Percentiles rank a stretch among this genome's conserved stretches.
Conservation (phyloP, 495 filamentous ascomycete species). For the Trichoderma virens region DNA sequence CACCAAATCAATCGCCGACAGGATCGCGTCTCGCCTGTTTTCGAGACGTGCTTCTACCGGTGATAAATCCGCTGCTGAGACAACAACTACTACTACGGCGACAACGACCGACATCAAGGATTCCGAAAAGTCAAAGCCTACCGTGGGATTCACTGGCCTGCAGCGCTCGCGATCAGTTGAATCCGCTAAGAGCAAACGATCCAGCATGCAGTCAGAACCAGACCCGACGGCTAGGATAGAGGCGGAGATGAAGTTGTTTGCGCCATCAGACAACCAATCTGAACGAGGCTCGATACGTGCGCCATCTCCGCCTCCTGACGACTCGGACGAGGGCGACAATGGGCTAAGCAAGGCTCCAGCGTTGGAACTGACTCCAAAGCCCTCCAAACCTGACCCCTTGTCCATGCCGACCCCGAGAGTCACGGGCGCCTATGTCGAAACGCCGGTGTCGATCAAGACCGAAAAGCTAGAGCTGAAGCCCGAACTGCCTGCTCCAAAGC, state of each 20-base stretch:
- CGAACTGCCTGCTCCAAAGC: conserved; percentile 6
- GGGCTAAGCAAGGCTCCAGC: conserved; percentile 3
- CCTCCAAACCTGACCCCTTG: conserved; percentile 35
- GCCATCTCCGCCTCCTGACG: conserved; percentile 28
- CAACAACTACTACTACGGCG: background rate
- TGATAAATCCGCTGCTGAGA: background rate
- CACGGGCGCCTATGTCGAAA: conserved; percentile 45
- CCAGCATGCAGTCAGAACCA: conserved; percentile 40
- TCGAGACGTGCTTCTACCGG: background rate
- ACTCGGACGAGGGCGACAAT: conserved; percentile 21
- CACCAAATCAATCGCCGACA: background rate
- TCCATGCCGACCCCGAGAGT: conserved; percentile 43
- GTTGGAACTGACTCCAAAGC: conserved; percentile 37
- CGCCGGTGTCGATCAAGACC: conserved; percentile 35
- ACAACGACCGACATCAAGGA: background rate
- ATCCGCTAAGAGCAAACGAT: conserved; percentile 28
- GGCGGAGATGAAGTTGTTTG: conserved; percentile 47
- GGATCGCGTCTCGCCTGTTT: background rate
- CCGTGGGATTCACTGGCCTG: conserved; percentile 35
- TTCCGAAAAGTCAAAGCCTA: conserved; percentile 12
- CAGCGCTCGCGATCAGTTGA: conserved; percentile 28
- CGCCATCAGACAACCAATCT: conserved; percentile 44
- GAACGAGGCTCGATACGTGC: conserved; percentile 44
- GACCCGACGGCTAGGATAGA: conserved; percentile 50
- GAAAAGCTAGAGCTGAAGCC: conserved; percentile 18